Evolutionary conservation across 2,329 filamentous ascomycete genomes (phyloP).

Genomic region (Aaosphaeria arxii): DNA sequence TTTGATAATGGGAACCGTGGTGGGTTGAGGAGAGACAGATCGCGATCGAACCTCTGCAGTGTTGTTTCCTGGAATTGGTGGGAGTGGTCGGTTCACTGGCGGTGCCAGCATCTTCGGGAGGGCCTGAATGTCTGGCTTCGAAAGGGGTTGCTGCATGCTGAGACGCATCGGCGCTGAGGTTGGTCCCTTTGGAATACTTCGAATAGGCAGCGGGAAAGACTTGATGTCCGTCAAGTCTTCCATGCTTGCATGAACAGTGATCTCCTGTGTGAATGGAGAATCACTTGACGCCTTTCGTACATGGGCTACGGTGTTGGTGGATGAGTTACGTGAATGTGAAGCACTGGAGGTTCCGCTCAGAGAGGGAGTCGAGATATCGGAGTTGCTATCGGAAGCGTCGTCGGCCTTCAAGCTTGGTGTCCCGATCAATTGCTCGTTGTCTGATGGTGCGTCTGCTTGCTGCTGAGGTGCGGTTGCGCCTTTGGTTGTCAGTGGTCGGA

Average conservation of each 20-base stretch:
- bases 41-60: slow-evolving; percentile 9
- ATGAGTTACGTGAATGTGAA: neutral
- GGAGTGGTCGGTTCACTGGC: slow-evolving; percentile 19
- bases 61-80: slow-evolving; percentile 16
- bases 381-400: slow-evolving; percentile 16
- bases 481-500: slow-evolving; percentile 22
- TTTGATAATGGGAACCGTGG: neutral
- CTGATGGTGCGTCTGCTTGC: slow-evolving; percentile 12
- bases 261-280: slow-evolving; percentile 22
- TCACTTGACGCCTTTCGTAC: slow-evolving; percentile 21
- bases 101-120: slow-evolving; percentile 10
- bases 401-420: slow-evolving; percentile 15
- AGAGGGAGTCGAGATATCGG: slow-evolving; percentile 8
- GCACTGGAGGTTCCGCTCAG: slow-evolving; percentile 14
- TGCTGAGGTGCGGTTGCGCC: slow-evolving; percentile 8
- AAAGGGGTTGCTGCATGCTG: neutral
- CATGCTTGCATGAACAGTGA: slow-evolving; percentile 22
- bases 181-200: slow-evolving; percentile 6
- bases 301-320: slow-evolving; percentile 9
- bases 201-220: slow-evolving; percentile 8
- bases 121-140: neutral
- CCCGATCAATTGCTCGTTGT: slow-evolving; percentile 5
- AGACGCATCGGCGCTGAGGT: slow-evolving; percentile 1
- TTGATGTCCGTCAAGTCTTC: slow-evolving; percentile 20
- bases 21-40: neutral